Base-by-base conservation (phyloP, 768 basidiomycete genomes). In the Termitomyces sp. region DNA sequence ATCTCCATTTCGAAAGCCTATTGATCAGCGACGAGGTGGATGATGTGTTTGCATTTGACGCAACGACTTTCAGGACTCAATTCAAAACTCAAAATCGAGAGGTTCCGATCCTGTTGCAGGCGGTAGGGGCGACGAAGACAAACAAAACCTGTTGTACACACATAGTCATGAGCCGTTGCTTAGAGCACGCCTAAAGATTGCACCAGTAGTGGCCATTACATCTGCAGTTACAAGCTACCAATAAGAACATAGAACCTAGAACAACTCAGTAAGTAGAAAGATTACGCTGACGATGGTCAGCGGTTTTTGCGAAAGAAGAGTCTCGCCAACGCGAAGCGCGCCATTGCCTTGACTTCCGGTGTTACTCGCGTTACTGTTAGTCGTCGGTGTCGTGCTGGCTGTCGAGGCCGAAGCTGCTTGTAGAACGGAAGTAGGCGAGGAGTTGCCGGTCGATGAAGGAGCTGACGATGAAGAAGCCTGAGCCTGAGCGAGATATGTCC, bases 401-500 rank as follows among this genome's bases (percentile, higher is more conserved):
- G 32, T n/a, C 1, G 40, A n/a, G 18, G 39, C 28, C 22, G 40
- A 38, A 42, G 1, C 15, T 7, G 22, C 4, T 18, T 20, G 33
- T 16, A 20, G 16, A 46, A 6, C 16, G 12, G 45, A 20, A 6
- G 56, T 46, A 22, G 56, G 20, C 56, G 11, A 57, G 28, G 28
- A 16, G 39, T 24, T 24, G 3, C 4, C 9, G 18, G 24, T 44
- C 35, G 22, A 50, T 39, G 35, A 51, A 39, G 57, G 7, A 18
- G n/a, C n/a, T 44, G 52, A 3, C 11, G 57, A 51, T 8, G 44
- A 39, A 18, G 57, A 32, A 33, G 38, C 24, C 13, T 49, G 28
- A 44, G 51, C 32, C 18, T 24, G 52, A 12, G 76, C 80, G 15
- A 79, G 75, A 69, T 87, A 90, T 12, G 85, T 83, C 42, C 83